Evolutionary conservation across 345 rosid genomes (phyloP).

Genomic region (Rhizophora mangle): DNA sequence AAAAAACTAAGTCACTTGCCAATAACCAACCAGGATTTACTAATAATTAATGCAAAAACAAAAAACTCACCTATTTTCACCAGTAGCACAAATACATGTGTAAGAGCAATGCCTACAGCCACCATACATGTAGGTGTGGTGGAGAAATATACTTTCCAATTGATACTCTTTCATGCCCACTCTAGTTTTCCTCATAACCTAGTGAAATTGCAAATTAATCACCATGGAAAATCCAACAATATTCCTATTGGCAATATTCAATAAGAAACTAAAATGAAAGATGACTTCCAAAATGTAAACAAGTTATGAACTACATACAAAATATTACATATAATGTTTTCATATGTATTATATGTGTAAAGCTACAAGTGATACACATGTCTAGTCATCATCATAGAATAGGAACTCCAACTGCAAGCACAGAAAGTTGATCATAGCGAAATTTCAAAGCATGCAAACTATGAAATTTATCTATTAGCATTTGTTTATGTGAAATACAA

Average conservation of each 20-base stretch:
- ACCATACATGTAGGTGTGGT: constrained; percentile 89
- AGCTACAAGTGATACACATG: background rate
- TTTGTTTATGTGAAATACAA: background rate
- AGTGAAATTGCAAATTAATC: constrained; percentile 12
- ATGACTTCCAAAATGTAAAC: background rate
- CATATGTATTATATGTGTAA: background rate
- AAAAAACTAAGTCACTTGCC: background rate
- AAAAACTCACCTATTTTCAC: constrained; percentile 68
- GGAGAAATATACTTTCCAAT: constrained; percentile 90
- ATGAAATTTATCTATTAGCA: constrained; percentile 2
- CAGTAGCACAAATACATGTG: constrained; percentile 95
- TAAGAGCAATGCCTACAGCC: constrained; percentile 96
- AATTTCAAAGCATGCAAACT: background rate
- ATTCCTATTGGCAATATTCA: background rate
- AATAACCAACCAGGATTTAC: background rate
- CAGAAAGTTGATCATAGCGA: background rate
- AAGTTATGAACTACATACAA: too few species aligned
- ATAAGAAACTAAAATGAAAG: background rate
- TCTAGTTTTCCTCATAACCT: constrained; percentile 78
- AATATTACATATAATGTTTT: too few species aligned
- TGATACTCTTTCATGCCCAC: constrained; percentile 85
- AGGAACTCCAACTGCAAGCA: background rate
- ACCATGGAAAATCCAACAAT: background rate
- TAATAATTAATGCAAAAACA: background rate
- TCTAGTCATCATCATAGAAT: background rate